A percentile compares a stretch with the other conserved stretches of the same genome.
Conservation (phyloP, 179 eudicot genomes). For the Heliamphora pulchella region DNA sequence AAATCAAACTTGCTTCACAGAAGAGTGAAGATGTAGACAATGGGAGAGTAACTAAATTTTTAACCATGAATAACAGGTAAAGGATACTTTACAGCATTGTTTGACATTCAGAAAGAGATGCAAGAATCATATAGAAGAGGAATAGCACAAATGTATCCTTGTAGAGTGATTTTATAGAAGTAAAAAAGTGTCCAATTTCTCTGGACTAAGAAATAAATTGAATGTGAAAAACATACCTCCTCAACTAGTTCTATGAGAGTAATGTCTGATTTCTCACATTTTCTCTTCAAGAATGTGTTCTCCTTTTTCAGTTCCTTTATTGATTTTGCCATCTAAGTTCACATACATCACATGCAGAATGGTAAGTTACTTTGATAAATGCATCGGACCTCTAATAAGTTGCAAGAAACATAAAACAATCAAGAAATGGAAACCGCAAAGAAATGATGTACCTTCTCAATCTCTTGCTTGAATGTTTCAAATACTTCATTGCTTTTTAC, state of each 20-base stretch:
- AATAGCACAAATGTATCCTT: not conserved
- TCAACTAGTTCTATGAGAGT: constrained; percentile 83
- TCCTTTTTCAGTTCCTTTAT: constrained; percentile 84
- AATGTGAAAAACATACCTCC: constrained; percentile 47
- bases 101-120: constrained; percentile 11
- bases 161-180: not conserved
- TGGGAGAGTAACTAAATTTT: not conserved
- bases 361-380: not conserved
- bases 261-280: constrained; percentile 69
- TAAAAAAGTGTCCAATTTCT: not conserved
- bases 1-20: not conserved
- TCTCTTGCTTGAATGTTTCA: constrained; percentile 94
- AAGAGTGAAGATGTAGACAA: constrained; percentile 2
- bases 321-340: constrained; percentile 71
- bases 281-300: constrained; percentile 79
- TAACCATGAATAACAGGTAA: not conserved
- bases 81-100: not conserved
- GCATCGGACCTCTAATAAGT: constrained; percentile 4
- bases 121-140: not conserved
- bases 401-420: not conserved
- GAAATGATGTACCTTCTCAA: constrained; percentile 59
- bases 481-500: constrained; percentile 94
- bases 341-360: constrained; percentile 17
- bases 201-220: not conserved
- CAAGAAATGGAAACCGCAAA: not conserved